Base-by-base conservation (phyloP, 306 rosid species). In the Alnus glutinosa region DNA sequence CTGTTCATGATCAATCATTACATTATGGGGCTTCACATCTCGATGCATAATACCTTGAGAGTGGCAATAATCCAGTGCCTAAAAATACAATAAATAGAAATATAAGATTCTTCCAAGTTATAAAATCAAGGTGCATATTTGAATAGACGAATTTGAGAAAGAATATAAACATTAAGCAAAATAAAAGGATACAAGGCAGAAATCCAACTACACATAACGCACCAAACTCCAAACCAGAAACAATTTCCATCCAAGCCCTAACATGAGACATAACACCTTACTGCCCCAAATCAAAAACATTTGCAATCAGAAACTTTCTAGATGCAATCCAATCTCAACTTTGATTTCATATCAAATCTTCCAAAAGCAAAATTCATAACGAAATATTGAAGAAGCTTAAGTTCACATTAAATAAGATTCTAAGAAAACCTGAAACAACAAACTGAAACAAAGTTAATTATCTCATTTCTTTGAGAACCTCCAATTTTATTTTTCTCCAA, bases 11-110 rank as follows among this genome's bases (percentile, higher is more conserved):
- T 88, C 91, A 75, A 88, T 88, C 91, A 88, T 88, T 68, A 88
- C 91, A 81, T 88, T 88, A 74, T 88, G 91, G 13, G 91, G 91
- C 80, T 88, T 88, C 71, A 88, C 91, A 83, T 88, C 91, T 30
- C 91, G 89, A 63, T 88, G 91, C 91, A 88, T 88, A 75, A 88
- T 85, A 77, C 91, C 91, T 85, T 88, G 91, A 3, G 91, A 88
- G 74, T 88, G 91, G 82, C 91, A 88, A 76, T 83, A 88, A 78
- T 88, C 91, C 79, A 88, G 80, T 39, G 91, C 91, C 91, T 88
- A 79, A 18, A 12, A 57, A 73, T 46, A 37, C 66, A 55, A 37
- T 78, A 55, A 68, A 44, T 34, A 64, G 10, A 37, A 64, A 64
- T 37, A 47, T 32, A 36, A 37, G 48, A 64, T 16, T 67, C 32